phyloP scores from a whole-genome alignment of 2,329 filamentous ascomycete genomes.

The Zymoseptoria ardabiliae region DNA sequence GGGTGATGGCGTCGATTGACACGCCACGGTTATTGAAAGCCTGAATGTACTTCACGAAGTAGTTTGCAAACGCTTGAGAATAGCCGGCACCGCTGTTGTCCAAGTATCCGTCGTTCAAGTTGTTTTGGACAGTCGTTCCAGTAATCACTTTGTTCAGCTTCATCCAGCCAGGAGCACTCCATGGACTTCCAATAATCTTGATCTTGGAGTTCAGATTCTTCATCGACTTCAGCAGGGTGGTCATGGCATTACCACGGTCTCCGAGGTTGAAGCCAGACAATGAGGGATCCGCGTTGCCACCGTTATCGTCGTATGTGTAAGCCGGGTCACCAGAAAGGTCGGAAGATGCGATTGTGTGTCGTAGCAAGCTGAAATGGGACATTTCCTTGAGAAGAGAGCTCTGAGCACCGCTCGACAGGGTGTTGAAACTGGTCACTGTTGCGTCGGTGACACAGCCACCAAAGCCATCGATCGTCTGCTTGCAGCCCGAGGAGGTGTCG shows the following conservation, averaged over 20 bases:
- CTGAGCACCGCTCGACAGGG: constrained; percentile 7
- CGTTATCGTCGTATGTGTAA: constrained; percentile 19
- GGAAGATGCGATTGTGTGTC: constrained; percentile 16
- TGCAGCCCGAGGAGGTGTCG: constrained; percentile 15
- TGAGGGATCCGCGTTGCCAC: constrained; percentile 5
- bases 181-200: constrained; percentile 14
- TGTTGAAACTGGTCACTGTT: constrained; percentile 13
- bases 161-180: constrained; percentile 19
- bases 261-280: constrained; percentile 14
- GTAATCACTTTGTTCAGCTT: constrained; percentile 10
- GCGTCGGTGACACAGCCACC: constrained; percentile 17
- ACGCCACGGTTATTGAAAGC: constrained; percentile 12
- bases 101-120: constrained; percentile 12
- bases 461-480: constrained; percentile 14
- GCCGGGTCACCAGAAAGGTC: constrained; percentile 12
- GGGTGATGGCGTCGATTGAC: constrained; percentile 13
- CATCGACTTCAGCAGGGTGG: constrained; percentile 12
- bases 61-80: constrained; percentile 12
- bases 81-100: constrained; percentile 10
- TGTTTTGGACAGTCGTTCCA: constrained; percentile 10
- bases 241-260: constrained; percentile 14
- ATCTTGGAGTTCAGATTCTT: constrained; percentile 7
- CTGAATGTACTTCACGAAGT: constrained; percentile 18
- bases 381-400: constrained; percentile 8
- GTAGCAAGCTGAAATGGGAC: constrained; percentile 14